A percentile compares a stretch with the other conserved stretches of the same genome.
phyloP scores from a whole-genome alignment of 1,284 basidiomycete genomes.

The Irpex lacteus region DNA sequence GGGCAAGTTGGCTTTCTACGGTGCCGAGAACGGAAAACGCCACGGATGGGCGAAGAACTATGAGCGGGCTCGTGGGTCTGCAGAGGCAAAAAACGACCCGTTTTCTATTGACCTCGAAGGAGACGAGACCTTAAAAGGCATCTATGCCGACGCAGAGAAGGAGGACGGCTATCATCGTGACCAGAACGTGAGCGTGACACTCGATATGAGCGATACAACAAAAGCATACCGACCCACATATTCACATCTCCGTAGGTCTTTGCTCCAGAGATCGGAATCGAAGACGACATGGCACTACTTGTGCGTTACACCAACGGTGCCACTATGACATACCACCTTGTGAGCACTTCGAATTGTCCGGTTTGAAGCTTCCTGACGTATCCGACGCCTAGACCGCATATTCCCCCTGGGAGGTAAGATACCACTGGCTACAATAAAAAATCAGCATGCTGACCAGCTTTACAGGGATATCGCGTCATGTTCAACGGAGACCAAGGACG shows the following conservation, averaged over 20 bases:
- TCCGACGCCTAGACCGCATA: conserved; percentile 31
- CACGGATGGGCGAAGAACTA: conserved; percentile 51
- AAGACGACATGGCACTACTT: conserved; percentile 54
- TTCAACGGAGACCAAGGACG: conserved; percentile 53
- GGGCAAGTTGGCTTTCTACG: conserved; percentile 49
- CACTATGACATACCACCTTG: conserved; percentile 54
- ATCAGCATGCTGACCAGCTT: conserved; percentile 1
- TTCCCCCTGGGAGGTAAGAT: conserved; percentile 38
- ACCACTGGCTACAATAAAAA: neutral
- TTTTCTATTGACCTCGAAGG: conserved; percentile 50
- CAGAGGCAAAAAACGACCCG: conserved; percentile 43
- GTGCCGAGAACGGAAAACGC: conserved; percentile 42
- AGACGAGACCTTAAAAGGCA: conserved; percentile 41
- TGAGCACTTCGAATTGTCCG: conserved; percentile 13
- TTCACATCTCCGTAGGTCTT: conserved; percentile 36
- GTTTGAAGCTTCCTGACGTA: neutral
- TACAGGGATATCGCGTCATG: conserved; percentile 46
- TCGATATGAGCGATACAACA: neutral
- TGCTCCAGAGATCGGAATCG: conserved; percentile 49
- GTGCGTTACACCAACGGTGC: conserved; percentile 47
- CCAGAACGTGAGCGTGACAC: conserved; percentile 32
- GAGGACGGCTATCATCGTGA: conserved; percentile 45
- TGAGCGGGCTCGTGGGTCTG: conserved; percentile 41
- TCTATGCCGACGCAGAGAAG: conserved; percentile 43
- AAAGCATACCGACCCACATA: neutral